Evolutionary conservation across 2,329 filamentous ascomycete species (phyloP), one percentile per base, ranked within the genome.

Genomic region (Xylaria sp.): DNA sequence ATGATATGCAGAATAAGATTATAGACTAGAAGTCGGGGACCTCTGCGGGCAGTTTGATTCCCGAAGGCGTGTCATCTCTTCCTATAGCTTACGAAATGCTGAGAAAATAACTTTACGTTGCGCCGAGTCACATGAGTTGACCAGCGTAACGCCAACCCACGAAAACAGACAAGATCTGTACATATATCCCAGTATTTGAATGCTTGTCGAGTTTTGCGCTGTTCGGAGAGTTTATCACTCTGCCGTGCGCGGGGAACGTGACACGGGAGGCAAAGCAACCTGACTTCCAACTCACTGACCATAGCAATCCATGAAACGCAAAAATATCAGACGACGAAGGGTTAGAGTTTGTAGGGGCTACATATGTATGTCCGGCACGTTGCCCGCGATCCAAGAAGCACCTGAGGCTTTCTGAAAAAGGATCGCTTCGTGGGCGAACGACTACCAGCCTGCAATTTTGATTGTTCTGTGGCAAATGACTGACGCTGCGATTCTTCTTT

Each of bases 401-500:
- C 64, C 60, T 67, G 53, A 72, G 74, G 73, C 74, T 71, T 74
- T 62, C 56, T 23, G 59, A 56, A 68, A 70, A 66, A 72, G 73
- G 72, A 77, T 73, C 74, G 56, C 73, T 64, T 72, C 70, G 66
- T 68, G 70, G 61, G 65, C 73, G 53, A 72, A 68, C 72, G 54
- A 42, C 44, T 73, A 73, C 76, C 73, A 71, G 73, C 75, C 74
- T 79, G 77, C 77, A 79, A 95, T 95, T 92, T 86, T 87, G 82
- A 83, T 91, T 82, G 70, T 79, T 93, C 92, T 94, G 87, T 87
- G 90, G 89, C 90, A 88, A 65, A 76, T 87, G 88, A 91, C 88
- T 89, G 92, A 94, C 92, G 90, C 91, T 89, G 76, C 81, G 82
- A 74, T 72, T 72, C 57, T 72, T 72, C 84, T 86, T 84, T 84